phyloP scores from a whole-genome alignment of 768 basidiomycete species.

The Amanita pallidorosea region DNA sequence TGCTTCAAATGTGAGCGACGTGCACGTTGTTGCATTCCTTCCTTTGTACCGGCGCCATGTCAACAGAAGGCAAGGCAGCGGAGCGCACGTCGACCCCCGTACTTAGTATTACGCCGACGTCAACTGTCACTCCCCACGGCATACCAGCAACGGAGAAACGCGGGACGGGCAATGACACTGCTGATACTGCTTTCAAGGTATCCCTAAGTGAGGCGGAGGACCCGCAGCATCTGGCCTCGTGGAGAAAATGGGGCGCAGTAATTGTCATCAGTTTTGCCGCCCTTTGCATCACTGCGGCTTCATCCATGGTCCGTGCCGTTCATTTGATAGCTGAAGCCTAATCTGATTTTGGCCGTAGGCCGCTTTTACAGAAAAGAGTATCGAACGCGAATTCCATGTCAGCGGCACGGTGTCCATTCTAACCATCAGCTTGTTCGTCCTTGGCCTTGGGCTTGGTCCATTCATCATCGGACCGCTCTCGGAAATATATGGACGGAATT shows the following conservation, averaged over 20 bases:
- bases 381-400: constrained; percentile 40
- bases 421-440: constrained; percentile 47
- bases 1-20: too few relatives aligned
- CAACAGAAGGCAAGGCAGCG: too few relatives aligned
- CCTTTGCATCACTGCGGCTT: constrained; percentile 42
- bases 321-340: neutral
- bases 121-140: too few relatives aligned
- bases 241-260: constrained; percentile 39
- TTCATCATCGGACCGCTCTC: constrained; percentile 42
- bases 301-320: constrained; percentile 36
- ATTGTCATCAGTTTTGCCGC: constrained; percentile 34
- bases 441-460: constrained; percentile 45
- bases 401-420: constrained; percentile 37
- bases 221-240: constrained; percentile 26
- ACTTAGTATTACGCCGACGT: too few relatives aligned
- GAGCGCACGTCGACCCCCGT: too few relatives aligned
- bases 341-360: constrained; percentile 25
- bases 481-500: constrained; percentile 57
- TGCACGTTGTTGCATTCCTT: too few relatives aligned
- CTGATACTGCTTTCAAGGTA: constrained; percentile 16
- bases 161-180: too few relatives aligned
- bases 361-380: constrained; percentile 49
- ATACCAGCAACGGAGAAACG: too few relatives aligned
- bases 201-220: constrained; percentile 28
- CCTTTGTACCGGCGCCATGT: too few relatives aligned